phyloP scores from a whole-genome alignment of 1,284 basidiomycete species.

The Pseudozyma sp. region DNA sequence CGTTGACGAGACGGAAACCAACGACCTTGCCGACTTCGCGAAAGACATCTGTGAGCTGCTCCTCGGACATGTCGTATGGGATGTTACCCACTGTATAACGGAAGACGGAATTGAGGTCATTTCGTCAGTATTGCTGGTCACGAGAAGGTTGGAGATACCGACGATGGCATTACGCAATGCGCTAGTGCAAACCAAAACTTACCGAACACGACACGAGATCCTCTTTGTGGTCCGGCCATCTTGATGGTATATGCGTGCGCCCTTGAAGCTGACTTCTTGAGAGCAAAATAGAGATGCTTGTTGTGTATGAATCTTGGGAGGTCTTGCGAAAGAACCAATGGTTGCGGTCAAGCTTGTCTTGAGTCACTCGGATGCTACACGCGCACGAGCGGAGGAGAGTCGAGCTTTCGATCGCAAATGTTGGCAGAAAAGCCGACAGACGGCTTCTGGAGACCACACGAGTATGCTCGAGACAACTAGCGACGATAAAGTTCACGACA shows the following conservation, averaged over 20 bases:
- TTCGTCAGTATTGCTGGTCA: slow-evolving; percentile 2
- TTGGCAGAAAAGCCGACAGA: slow-evolving; percentile 1
- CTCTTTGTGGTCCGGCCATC: slow-evolving; percentile 45
- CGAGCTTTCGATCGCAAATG: too few relatives aligned
- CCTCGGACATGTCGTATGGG: slow-evolving; percentile 68
- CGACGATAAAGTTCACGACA: slow-evolving; percentile 14
- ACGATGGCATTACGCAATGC: background rate
- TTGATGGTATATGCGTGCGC: slow-evolving; percentile 10
- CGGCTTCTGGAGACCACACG: slow-evolving; percentile 22
- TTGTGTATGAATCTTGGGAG: too few relatives aligned
- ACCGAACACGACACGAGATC: slow-evolving; percentile 55
- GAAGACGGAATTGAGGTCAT: background rate
- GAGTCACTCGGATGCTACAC: background rate
- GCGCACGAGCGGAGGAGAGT: slow-evolving; percentile 15
- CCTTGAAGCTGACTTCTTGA: background rate
- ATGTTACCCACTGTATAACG: slow-evolving; percentile 63
- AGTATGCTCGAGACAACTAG: slow-evolving; percentile 1
- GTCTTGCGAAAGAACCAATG: background rate
- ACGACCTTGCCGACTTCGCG: slow-evolving; percentile 66
- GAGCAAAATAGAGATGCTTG: background rate
- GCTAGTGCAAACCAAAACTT: background rate
- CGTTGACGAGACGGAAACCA: slow-evolving; percentile 77
- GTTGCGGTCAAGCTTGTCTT: background rate
- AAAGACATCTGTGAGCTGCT: slow-evolving; percentile 67
- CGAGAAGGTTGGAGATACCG: too few relatives aligned